Evolutionary conservation across 139 green algal genomes (phyloP), one percentile per base, ranked within the genome.

Genomic region (Chlamydomonas sp.): DNA sequence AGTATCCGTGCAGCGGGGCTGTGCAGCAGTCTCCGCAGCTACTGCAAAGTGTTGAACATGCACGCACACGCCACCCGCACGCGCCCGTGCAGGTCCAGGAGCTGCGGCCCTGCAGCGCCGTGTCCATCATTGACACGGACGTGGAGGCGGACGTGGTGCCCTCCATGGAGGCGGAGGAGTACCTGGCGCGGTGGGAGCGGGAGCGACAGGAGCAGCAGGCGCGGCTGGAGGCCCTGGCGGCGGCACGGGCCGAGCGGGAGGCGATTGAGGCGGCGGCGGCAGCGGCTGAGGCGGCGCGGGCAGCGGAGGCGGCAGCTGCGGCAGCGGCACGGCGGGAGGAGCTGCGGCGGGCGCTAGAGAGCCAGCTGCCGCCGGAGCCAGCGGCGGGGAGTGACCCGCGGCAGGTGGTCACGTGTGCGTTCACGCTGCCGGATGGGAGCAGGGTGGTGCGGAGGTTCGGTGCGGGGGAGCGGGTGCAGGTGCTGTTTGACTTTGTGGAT

Each of bases 121-220:
- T 96, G 12, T 93, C 84, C 69, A 79, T 96, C 8, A 91, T 97
- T 16, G 95, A 98, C 85, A 95, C 93, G 59, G 96, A 98, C 61
- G 77, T 98, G 57, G 96, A 96, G 59, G 95, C 95, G 31, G 95
- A 98, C 63, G 94, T 98, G 76, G 94, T 95, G 63, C 92, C 95
- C 0, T 96, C 93, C 4, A 89, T 96, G 59, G 96, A 97, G 87
- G 95, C 93, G 17, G 95, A 97, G 83, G 73, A 81, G 64, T 85
- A 88, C 75, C 75, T 88, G 69, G 7, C 7, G 69, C 59, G 59
- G 5, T 84, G 77, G 88, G 80, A 93, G 79, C 76, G 91, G 83
- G 87, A 95, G 77, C 89, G 91, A 75, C 87, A 92, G 64, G 89
- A 91, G 57, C 77, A 76, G 69, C 87, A 89, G 78, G 78, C 63